These are phyloP conservation scores for Malassezia yamatoensis DNA, from an alignment of 1,284 basidiomycete species.

Conservation along the genomic window DNA sequence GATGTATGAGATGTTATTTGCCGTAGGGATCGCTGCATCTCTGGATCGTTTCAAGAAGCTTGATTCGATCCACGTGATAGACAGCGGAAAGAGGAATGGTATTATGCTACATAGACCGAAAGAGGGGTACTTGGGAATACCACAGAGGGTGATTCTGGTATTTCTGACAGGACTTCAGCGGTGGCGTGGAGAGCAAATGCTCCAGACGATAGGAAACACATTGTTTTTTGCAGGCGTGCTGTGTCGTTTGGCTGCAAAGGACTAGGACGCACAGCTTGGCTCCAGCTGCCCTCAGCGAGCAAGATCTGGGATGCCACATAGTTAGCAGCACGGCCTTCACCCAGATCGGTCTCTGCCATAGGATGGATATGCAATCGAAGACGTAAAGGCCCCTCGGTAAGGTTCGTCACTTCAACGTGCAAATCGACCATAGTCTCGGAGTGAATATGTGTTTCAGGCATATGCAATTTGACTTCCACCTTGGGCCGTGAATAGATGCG, in stretches of 20 bases:
- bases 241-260: not conserved
- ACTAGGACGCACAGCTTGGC: conserved; percentile 2
- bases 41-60: too few relatives aligned
- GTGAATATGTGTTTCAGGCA: not conserved
- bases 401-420: not conserved
- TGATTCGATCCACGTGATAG: too few relatives aligned
- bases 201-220: conserved; percentile 20
- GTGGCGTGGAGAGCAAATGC: not conserved
- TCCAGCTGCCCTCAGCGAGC: conserved; percentile 17
- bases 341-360: not conserved
- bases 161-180: not conserved
- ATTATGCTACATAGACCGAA: not conserved
- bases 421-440: not conserved
- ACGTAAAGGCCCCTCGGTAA: not conserved
- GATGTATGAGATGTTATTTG: too few relatives aligned
- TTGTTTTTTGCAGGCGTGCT: not conserved
- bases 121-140: not conserved
- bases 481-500: conserved; percentile 1
- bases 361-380: conserved; percentile 3
- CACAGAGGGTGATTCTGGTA: not conserved
- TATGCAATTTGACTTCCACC: not conserved
- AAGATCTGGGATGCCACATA: conserved; percentile 12
- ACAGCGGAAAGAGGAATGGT: too few relatives aligned
- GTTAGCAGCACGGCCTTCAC: conserved; percentile 1
- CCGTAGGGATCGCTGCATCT: too few relatives aligned